Percentiles rank a stretch among this genome's conserved stretches.
phyloP scores from a whole-genome alignment of 169 alveolate genomes.

The Eimeria acervulina region DNA sequence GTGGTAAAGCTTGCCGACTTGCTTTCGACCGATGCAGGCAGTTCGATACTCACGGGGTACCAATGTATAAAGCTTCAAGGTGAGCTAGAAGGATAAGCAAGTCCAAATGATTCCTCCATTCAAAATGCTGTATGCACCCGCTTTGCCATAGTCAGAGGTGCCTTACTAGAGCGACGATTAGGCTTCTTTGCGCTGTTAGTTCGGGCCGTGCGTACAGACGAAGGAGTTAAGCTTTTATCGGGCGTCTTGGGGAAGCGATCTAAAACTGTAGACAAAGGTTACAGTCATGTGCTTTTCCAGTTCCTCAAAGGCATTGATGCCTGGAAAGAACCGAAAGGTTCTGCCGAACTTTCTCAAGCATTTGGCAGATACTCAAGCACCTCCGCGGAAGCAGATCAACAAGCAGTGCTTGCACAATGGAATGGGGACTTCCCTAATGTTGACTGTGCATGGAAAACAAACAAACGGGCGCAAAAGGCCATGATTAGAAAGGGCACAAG shows the following conservation, averaged over 20 bases:
- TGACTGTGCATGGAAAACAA: constrained; percentile 40
- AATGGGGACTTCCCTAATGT: constrained; percentile 34
- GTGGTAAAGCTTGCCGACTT: constrained; percentile 51
- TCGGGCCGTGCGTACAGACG: constrained; percentile 12
- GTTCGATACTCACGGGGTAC: constrained; percentile 6
- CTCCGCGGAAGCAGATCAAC: constrained; percentile 34
- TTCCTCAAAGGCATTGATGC: constrained; percentile 40
- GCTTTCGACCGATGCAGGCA: constrained; percentile 46
- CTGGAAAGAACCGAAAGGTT: constrained; percentile 1
- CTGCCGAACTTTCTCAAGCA: constrained; percentile 10
- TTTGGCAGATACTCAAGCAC: constrained; percentile 21
- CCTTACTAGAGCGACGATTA: background rate
- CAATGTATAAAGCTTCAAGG: constrained; percentile 66
- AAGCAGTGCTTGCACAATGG: constrained; percentile 33
- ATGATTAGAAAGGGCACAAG: constrained; percentile 63
- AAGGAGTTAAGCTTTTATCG: constrained; percentile 33
- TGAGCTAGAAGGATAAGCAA: background rate
- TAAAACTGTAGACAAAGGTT: constrained; percentile 12
- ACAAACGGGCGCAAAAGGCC: constrained; percentile 33
- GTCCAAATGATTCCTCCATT: background rate
- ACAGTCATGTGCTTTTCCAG: background rate
- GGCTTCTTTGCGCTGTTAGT: background rate
- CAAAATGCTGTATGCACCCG: background rate
- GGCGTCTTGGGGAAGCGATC: constrained; percentile 51
- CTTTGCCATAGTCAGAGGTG: background rate